phyloP scores from a whole-genome alignment of 495 filamentous ascomycete genomes.

The Tuber borchii region DNA sequence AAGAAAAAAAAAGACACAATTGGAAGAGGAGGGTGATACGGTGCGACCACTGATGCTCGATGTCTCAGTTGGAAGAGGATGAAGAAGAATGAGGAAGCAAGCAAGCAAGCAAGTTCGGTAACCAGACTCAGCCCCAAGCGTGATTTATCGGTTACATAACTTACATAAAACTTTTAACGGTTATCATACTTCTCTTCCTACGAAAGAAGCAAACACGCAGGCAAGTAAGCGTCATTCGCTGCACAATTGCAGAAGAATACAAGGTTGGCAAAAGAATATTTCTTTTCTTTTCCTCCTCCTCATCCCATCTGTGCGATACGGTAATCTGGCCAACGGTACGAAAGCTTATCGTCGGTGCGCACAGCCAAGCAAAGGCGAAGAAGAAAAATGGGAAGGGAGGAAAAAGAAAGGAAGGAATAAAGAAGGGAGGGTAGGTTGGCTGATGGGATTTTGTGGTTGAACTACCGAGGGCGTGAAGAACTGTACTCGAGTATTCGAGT shows the following conservation, averaged over 20 bases:
- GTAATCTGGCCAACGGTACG: neutral
- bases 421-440: too few species aligned
- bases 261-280: neutral
- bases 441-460: neutral
- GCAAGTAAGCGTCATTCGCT: neutral
- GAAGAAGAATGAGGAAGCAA: neutral
- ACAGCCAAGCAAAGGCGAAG: neutral
- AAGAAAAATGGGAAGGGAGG: neutral
- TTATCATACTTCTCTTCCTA: neutral
- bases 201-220: neutral
- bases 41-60: neutral
- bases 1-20: neutral
- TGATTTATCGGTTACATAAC: neutral
- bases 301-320: neutral
- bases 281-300: neutral
- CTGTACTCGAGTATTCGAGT: neutral
- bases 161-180: neutral
- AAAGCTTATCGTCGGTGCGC: neutral
- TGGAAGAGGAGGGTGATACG: neutral
- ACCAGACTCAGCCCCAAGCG: neutral
- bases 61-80: neutral
- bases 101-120: neutral
- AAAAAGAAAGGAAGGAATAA: too few species aligned
- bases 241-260: neutral
- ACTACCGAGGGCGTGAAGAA: neutral